A percentile compares a stretch with the other conserved stretches of the same genome.
These are phyloP conservation scores for Ophiorrhiza pumila DNA, from an alignment of 257 asterid species.

Conservation along the genomic window DNA sequence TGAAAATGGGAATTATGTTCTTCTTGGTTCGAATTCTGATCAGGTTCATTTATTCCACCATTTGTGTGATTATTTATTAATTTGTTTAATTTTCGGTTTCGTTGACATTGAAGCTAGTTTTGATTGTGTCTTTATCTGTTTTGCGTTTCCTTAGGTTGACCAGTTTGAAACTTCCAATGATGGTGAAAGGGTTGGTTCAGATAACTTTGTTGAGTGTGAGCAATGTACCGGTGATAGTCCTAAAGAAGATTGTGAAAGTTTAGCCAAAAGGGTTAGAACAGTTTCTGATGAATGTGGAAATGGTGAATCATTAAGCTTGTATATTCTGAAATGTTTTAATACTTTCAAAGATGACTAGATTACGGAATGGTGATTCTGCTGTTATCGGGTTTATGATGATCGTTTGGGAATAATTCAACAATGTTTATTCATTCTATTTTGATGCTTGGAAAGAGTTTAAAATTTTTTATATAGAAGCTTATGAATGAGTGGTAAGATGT, in stretches of 20 bases:
- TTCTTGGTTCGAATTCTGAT: conserved; percentile 42
- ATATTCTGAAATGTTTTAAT: background rate
- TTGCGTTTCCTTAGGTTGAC: conserved; percentile 20
- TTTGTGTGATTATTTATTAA: background rate
- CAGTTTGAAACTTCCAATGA: conserved; percentile 10
- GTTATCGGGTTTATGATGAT: background rate
- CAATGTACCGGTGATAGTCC: background rate
- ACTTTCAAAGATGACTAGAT: background rate
- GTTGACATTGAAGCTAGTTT: background rate
- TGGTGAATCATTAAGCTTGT: conserved; percentile 39
- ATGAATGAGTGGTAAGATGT: background rate
- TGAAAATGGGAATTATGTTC: conserved; percentile 84
- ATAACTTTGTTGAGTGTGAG: conserved; percentile 12
- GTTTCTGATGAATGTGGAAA: conserved; percentile 26
- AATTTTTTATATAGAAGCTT: background rate
- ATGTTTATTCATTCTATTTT: background rate
- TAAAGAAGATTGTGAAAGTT: conserved; percentile 17
- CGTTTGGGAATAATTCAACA: background rate
- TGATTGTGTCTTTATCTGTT: background rate
- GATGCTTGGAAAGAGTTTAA: background rate
- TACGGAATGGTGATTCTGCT: background rate
- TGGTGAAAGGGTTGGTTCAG: conserved; percentile 13
- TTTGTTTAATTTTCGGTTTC: background rate
- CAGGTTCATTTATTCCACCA: conserved; percentile 32
- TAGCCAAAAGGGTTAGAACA: conserved; percentile 33